Conservation (phyloP, 805 yeast species). For the Sugiyamaella boreocaroliniensis region DNA sequence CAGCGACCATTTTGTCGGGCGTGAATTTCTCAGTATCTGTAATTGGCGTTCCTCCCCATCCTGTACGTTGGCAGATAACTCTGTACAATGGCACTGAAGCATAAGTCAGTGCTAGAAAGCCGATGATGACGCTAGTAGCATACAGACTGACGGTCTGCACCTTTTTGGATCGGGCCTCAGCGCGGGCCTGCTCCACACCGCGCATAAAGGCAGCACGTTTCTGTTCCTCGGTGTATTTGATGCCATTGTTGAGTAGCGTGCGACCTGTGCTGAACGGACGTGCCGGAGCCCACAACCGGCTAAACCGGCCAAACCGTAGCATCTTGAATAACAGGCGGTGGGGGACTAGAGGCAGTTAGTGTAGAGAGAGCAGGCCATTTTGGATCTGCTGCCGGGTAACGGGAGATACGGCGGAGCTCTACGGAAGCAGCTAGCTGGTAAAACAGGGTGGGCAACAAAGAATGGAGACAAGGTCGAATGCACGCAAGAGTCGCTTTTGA, state of each 20-base stretch:
- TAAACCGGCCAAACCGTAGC: not conserved
- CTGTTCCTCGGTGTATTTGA: slow-evolving; percentile 11
- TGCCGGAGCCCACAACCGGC: not conserved
- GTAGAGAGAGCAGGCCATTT: too few relatives aligned
- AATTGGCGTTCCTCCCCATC: slow-evolving; percentile 93
- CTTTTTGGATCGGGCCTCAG: slow-evolving; percentile 5
- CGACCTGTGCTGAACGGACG: not conserved
- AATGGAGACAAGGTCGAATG: too few relatives aligned
- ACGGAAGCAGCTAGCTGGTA: too few relatives aligned
- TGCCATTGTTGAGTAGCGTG: not conserved
- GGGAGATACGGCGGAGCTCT: too few relatives aligned
- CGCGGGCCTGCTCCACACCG: slow-evolving; percentile 17
- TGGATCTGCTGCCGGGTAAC: too few relatives aligned
- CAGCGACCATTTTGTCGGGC: slow-evolving; percentile 80
- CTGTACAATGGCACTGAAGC: slow-evolving; percentile 91
- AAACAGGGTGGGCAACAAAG: too few relatives aligned
- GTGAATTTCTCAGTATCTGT: slow-evolving; percentile 78
- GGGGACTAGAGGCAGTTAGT: too few relatives aligned
- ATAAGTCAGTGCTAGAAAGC: slow-evolving; percentile 72
- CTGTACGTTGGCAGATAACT: slow-evolving; percentile 88
- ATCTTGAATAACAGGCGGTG: not conserved
- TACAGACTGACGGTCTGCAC: slow-evolving; percentile 13
- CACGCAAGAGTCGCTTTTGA: too few relatives aligned
- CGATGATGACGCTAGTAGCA: slow-evolving; percentile 42
- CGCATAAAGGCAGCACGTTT: slow-evolving; percentile 18